Evolutionary conservation across 345 rosid genomes (phyloP), one percentile per base, ranked within the genome.

Genomic region (Brassica cretica): DNA sequence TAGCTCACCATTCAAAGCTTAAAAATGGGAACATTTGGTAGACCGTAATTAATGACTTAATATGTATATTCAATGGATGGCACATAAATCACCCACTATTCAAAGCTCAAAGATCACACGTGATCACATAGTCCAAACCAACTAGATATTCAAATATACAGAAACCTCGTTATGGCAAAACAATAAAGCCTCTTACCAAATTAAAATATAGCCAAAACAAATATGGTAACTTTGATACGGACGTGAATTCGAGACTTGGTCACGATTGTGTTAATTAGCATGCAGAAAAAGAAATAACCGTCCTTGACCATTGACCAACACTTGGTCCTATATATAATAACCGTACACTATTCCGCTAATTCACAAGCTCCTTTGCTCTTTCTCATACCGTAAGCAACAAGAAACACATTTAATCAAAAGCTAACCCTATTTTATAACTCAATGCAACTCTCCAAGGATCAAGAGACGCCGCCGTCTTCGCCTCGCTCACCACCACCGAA

Each of bases 181-280:
- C 55, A 64, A 77, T 71, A 64, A 77, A 71, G 19, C 56, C 12
- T 15, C 15, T 15, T 30, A 29, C 16, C 37, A 62, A 62, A 29
- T 5, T 51, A 24, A 51, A 11, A 51, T 51, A 51, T 5, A 51
- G 18, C 56, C 8, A 51, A 51, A n/a, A 51, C 19, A 51, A 51
- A 51, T n/a, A 51, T 51, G 56, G 66, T 66, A 66, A 78, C 49
- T 72, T 78, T 21, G 56, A 51, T 72, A 78, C 77, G 68, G 81
- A 79, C 75, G 82, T 68, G 71, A 79, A 73, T 73, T 35, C 62
- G 82, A 79, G 78, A 74, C 82, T 79, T 74, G 75, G 82, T 79
- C 82, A 55, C 15, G 61, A 74, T 68, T 32, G 61, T 73, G 75
- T 74, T 61, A 33, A 79, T 79, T 79, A 79, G 78, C 74, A 68